These are phyloP conservation scores for Theobroma cacao DNA, from an alignment of 345 rosid species.

Conservation along the genomic window DNA sequence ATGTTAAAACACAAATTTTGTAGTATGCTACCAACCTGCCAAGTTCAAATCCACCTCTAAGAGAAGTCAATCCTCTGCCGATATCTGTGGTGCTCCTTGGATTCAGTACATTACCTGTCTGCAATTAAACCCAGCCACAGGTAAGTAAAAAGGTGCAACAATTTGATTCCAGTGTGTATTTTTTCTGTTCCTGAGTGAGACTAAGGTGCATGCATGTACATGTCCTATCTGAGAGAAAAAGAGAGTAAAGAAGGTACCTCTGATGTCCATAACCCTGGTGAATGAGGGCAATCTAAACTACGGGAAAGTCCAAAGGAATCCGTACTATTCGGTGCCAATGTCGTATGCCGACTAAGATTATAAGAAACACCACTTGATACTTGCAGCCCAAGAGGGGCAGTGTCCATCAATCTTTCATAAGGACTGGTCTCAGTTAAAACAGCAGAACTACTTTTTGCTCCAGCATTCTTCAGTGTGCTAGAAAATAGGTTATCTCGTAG, in stretches of 20 bases:
- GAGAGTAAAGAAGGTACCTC: slow-evolving; percentile 48
- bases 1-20: not conserved
- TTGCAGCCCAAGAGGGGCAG: slow-evolving; percentile 31
- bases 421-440: slow-evolving; percentile 50
- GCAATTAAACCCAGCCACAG: slow-evolving; percentile 24
- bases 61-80: slow-evolving; percentile 52
- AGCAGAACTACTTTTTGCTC: slow-evolving; percentile 42
- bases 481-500: slow-evolving; percentile 69
- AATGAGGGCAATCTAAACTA: slow-evolving; percentile 37
- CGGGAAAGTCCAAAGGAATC: slow-evolving; percentile 52
- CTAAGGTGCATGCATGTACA: not conserved
- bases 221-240: not conserved
- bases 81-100: slow-evolving; percentile 45
- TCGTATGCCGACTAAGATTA: slow-evolving; percentile 29
- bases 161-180: slow-evolving; percentile 3
- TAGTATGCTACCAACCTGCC: slow-evolving; percentile 56
- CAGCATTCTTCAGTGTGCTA: slow-evolving; percentile 29
- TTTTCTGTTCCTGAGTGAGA: not conserved
- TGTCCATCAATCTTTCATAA: slow-evolving; percentile 39
- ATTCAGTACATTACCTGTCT: slow-evolving; percentile 42
- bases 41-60: slow-evolving; percentile 54
- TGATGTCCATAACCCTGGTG: slow-evolving; percentile 64
- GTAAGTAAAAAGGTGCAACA: slow-evolving; percentile 14
- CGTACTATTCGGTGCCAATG: slow-evolving; percentile 18
- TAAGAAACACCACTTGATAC: slow-evolving; percentile 35